phyloP scores from a whole-genome alignment of 192 early-diverging fungal species.

The Coemansia sp. region DNA sequence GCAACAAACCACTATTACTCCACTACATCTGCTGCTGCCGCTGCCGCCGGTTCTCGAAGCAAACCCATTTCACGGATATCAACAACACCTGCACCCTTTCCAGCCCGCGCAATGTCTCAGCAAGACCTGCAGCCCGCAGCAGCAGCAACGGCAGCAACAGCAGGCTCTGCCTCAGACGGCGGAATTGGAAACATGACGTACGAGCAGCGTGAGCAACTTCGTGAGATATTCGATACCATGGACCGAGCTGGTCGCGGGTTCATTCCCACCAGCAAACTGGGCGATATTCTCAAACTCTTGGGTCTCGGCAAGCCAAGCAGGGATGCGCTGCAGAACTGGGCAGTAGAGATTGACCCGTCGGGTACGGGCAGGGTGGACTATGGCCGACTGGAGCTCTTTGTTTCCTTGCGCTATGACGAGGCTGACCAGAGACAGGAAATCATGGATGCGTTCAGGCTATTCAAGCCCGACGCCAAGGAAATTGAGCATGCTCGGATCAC shows the following conservation, averaged over 20 bases:
- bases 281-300: slow-evolving; percentile 12
- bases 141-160: background rate
- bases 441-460: slow-evolving; percentile 69
- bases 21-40: background rate
- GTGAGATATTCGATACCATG: slow-evolving; percentile 33
- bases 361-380: slow-evolving; percentile 25
- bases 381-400: slow-evolving; percentile 24
- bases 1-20: background rate
- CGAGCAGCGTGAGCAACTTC: slow-evolving; percentile 42
- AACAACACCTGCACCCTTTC: background rate
- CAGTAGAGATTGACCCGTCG: slow-evolving; percentile 27
- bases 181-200: slow-evolving; percentile 31
- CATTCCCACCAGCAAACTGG: slow-evolving; percentile 17
- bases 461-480: slow-evolving; percentile 68
- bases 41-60: slow-evolving; percentile 1
- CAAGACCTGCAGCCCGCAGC: background rate
- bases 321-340: slow-evolving; percentile 11
- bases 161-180: background rate
- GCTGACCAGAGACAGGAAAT: slow-evolving; percentile 66
- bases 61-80: background rate
- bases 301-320: slow-evolving; percentile 2
- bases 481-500: slow-evolving; percentile 57
- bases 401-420: slow-evolving; percentile 25
- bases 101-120: slow-evolving; percentile 1
- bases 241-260: slow-evolving; percentile 26